phyloP scores from a whole-genome alignment of 2,329 filamentous ascomycete species.

The Arthrobotrys entomopaga region DNA sequence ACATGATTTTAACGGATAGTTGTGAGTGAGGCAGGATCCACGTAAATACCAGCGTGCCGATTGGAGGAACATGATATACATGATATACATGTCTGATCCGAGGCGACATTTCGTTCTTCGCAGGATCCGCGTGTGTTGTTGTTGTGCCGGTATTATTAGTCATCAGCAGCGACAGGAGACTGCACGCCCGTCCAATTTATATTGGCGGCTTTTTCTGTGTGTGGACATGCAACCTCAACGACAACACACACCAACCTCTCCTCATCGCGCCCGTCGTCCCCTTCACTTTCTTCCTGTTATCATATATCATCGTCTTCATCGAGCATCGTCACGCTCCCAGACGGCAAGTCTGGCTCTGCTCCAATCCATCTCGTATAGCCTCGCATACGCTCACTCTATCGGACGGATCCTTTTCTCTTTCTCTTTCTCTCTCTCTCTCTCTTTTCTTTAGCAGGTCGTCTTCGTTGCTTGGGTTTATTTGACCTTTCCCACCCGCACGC shows the following conservation, averaged over 20 bases:
- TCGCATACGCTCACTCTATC: conserved; percentile 37
- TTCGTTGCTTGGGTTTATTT: conserved; percentile 28
- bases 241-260: conserved; percentile 43
- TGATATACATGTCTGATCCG: no score
- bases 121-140: conserved; percentile 44
- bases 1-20: no score
- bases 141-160: conserved; percentile 26
- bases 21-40: no score
- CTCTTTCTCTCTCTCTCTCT: conserved; percentile 1
- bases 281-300: conserved; percentile 14
- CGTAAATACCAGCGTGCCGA: no score
- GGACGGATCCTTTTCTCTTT: not conserved
- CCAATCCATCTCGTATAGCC: conserved; percentile 32
- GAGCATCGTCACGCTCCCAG: not conserved
- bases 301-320: conserved; percentile 23
- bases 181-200: conserved; percentile 57
- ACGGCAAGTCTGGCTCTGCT: conserved; percentile 12
- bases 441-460: conserved; percentile 30
- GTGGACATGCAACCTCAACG: conserved; percentile 34
- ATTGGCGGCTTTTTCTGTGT: conserved; percentile 65
- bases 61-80: no score
- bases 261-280: conserved; percentile 9
- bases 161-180: conserved; percentile 10
- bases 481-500: conserved; percentile 13
- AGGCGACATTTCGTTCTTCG: not conserved